Evolutionary conservation across 1,284 basidiomycete genomes (phyloP), one percentile per base, ranked within the genome.

Genomic region (Moesziomyces globuligerus): DNA sequence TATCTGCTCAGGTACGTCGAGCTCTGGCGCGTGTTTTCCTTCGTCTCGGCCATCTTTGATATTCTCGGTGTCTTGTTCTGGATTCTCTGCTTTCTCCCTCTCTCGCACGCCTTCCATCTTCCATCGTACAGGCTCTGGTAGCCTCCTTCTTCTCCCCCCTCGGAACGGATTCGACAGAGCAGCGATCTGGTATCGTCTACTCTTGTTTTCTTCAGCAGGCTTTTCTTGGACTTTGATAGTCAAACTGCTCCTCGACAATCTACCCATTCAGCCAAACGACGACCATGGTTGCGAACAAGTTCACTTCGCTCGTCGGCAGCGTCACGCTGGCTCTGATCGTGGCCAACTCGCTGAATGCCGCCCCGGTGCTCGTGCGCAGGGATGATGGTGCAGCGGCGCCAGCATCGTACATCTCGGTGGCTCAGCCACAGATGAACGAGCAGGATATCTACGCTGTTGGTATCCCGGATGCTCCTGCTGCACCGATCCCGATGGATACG

Each of bases 361-460:
- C 66, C 3, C 66, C 66, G 7, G 58, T 69, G 4, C 25, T 13
- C 20, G 47, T 55, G 6, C 40, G 46, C 6, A 44, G 54, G 25
- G 58, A 54, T 23, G 58, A 61, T 48, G 49, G 45, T 18, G 23
- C 43, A 6, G 23, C 47, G 13, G 40, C 53, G 7, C 48, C 66
- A 9, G 55, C 60, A 4, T 59, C 48, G 3, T 70, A 40, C 45
- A 52, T 56, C 47, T 55, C 55, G 17, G 66, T 70, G 9, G 55
- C 66, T 25, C 66, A 70, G 39, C 56, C 66, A 18, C 43, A 55
- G 32, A 70, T 64, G 66, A 48, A 13, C 29, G 59, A 58, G 15
- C 55, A 58, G 18, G 66, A 70, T 21, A 70, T 70, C 24, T 70
- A 70, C 44, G 54, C 51, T 6, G 29, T 70, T 17, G 66, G 66